phyloP scores from a whole-genome alignment of 441 rosid species.

The Erodium texanum region DNA sequence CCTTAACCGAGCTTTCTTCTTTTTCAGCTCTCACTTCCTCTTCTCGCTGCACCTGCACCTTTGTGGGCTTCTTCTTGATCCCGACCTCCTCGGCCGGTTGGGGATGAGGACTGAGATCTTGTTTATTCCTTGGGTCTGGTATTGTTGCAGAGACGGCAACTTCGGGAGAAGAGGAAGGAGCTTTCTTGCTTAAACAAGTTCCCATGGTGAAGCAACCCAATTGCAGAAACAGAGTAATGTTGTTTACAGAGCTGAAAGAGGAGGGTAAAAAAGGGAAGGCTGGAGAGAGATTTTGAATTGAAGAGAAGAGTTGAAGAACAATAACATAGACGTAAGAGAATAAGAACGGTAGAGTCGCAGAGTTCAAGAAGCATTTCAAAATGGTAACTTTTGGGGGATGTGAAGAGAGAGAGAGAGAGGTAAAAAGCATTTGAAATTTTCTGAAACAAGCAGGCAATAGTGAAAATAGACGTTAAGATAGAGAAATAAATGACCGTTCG shows the following conservation, averaged over 20 bases:
- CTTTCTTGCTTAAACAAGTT: slow-evolving; percentile 56
- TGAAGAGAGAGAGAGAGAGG: slow-evolving; percentile 3
- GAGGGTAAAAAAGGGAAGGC: slow-evolving; percentile 2
- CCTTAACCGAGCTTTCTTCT: slow-evolving; percentile 21
- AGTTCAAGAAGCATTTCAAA: slow-evolving; percentile 21
- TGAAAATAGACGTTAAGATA: too few relatives aligned
- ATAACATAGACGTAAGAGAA: slow-evolving; percentile 6
- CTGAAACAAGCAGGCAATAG: background rate
- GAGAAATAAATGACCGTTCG: background rate
- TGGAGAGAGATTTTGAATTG: background rate
- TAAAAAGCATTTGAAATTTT: slow-evolving; percentile 29
- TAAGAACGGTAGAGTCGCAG: background rate
- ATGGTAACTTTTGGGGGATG: slow-evolving; percentile 8
- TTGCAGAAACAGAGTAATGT: slow-evolving; percentile 8
- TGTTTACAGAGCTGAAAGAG: background rate
- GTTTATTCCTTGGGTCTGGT: background rate
- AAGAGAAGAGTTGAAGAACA: background rate
- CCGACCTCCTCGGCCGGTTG: background rate
- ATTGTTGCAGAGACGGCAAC: background rate
- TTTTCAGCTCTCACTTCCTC: slow-evolving; percentile 16
- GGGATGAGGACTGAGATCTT: background rate
- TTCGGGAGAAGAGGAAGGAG: background rate
- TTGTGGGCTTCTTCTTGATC: background rate
- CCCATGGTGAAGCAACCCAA: slow-evolving; percentile 39
- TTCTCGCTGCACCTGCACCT: background rate